Percentiles rank a stretch among this genome's conserved stretches.
phyloP scores from a whole-genome alignment of 2,329 filamentous ascomycete genomes.

The Bertia moriformis region DNA sequence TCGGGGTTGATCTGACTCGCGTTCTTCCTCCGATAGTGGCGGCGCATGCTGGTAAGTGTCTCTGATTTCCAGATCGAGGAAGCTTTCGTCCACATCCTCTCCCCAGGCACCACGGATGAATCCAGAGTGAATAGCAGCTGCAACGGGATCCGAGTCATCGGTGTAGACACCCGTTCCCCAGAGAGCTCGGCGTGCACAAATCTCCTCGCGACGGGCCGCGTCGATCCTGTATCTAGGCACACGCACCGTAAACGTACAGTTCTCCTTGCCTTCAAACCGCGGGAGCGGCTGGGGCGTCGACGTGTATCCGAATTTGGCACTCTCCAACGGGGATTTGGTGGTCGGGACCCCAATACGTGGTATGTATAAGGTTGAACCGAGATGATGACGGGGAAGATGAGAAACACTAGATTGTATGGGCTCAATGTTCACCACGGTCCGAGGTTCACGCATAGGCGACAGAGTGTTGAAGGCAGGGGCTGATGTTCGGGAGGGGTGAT shows the following conservation, averaged over 20 bases:
- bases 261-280: conserved; percentile 61
- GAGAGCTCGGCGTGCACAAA: conserved; percentile 64
- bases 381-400: conserved; percentile 58
- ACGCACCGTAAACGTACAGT: conserved; percentile 80
- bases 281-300: conserved; percentile 61
- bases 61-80: conserved; percentile 36
- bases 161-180: conserved; percentile 95
- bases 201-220: conserved; percentile 59
- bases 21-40: conserved; percentile 7
- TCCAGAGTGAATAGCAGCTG: conserved; percentile 81
- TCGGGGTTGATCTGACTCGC: conserved; percentile 17
- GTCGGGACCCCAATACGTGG: conserved; percentile 41
- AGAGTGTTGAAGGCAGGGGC: conserved; percentile 18
- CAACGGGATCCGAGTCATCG: conserved; percentile 86
- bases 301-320: conserved; percentile 15
- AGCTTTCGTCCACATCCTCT: conserved; percentile 56
- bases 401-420: conserved; percentile 60
- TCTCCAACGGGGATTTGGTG: conserved; percentile 26
- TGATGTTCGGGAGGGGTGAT: conserved; percentile 10
- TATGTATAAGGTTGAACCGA: conserved; percentile 74
- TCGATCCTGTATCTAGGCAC: conserved; percentile 68
- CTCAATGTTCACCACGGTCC: conserved; percentile 52
- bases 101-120: conserved; percentile 85
- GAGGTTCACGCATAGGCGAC: conserved; percentile 38
- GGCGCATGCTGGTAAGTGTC: conserved; percentile 15